These are phyloP conservation scores for Xylaria bambusicola DNA, from an alignment of 495 filamentous ascomycete species.

Conservation along the genomic window DNA sequence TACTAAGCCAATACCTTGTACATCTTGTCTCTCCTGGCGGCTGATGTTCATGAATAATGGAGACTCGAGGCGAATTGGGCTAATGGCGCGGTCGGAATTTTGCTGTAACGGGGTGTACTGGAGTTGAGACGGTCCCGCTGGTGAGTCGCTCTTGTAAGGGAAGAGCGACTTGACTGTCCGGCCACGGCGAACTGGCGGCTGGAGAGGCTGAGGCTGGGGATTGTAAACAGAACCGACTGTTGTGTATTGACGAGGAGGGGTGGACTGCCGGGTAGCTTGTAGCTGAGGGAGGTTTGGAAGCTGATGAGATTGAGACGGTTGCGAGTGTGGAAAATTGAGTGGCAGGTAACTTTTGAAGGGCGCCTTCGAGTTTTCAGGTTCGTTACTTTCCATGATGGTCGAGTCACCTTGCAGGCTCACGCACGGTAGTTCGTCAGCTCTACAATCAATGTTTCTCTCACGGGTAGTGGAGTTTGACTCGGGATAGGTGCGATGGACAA, in stretches of 20 bases:
- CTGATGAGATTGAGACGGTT: neutral
- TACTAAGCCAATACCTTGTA: slow-evolving; percentile 1
- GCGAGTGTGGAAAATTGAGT: neutral
- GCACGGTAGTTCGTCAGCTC: too few species aligned
- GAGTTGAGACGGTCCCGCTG: slow-evolving; percentile 23
- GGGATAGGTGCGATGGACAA: too few species aligned
- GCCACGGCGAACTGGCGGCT: slow-evolving; percentile 48
- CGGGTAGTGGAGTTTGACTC: neutral
- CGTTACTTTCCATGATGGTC: slow-evolving; percentile 13
- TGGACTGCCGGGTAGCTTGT: neutral
- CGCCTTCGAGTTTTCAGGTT: neutral
- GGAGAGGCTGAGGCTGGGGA: slow-evolving; percentile 40
- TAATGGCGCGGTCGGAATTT: slow-evolving; percentile 48
- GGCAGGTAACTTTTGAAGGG: neutral
- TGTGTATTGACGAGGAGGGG: slow-evolving; percentile 37
- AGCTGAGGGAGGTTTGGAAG: neutral
- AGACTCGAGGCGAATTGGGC: slow-evolving; percentile 22
- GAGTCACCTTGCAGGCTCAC: too few species aligned
- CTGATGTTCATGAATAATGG: neutral
- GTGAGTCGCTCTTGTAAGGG: slow-evolving; percentile 25
- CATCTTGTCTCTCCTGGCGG: slow-evolving; percentile 9
- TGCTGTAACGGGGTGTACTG: slow-evolving; percentile 51
- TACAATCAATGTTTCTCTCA: too few species aligned
- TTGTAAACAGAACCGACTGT: slow-evolving; percentile 52
- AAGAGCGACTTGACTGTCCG: slow-evolving; percentile 34